These are phyloP conservation scores for Vitis rotundifolia DNA, from an alignment of 164 flowering plant species.

Conservation along the genomic window DNA sequence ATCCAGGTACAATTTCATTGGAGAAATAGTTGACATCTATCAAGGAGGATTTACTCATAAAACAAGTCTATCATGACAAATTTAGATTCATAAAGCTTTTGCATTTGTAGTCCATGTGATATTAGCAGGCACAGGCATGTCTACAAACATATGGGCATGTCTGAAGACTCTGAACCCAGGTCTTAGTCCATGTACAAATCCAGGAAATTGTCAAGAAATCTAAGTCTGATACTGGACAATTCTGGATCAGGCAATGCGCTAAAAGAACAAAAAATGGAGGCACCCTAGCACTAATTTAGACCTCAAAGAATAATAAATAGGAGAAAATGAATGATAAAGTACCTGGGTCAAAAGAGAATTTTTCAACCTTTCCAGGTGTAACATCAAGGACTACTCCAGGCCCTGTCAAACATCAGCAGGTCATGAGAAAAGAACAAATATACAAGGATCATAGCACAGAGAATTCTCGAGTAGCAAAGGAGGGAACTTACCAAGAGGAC, in stretches of 20 bases:
- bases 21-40: too few relatives aligned
- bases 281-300: background rate
- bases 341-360: background rate
- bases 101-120: background rate
- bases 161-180: too few relatives aligned
- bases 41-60: too few relatives aligned
- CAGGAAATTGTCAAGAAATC: background rate
- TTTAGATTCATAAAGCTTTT: background rate
- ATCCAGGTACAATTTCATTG: too few relatives aligned
- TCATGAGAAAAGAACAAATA: background rate
- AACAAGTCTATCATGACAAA: too few relatives aligned
- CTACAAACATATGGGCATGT: too few relatives aligned
- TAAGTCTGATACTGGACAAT: background rate
- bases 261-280: too few relatives aligned
- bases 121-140: background rate
- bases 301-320: background rate
- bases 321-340: background rate
- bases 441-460: background rate
- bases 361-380: background rate
- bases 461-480: background rate
- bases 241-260: background rate
- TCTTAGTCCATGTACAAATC: background rate
- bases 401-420: background rate
- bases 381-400: background rate
- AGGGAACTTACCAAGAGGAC: slow-evolving; percentile 71